Evolutionary conservation across 2,329 filamentous ascomycete species (phyloP).

Genomic region (Cercospora zeae-maydis): DNA sequence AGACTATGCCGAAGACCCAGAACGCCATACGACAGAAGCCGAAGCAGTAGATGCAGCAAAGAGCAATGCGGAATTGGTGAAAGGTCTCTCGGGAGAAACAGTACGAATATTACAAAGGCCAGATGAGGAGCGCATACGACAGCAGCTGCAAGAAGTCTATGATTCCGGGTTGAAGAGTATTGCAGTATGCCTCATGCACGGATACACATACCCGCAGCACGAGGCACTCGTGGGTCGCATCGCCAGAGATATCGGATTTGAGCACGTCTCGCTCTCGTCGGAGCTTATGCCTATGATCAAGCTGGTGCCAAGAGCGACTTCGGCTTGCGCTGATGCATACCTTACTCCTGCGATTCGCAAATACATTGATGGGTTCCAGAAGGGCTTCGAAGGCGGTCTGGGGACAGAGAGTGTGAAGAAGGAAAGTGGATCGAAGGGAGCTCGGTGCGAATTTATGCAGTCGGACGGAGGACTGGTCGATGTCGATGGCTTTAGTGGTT

Average conservation of each 20-base stretch:
- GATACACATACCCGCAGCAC: constrained; percentile 85
- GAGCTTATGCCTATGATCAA: constrained; percentile 89
- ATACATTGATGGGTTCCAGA: constrained; percentile 73
- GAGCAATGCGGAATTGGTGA: constrained; percentile 57
- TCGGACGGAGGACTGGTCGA: constrained; percentile 71
- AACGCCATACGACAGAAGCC: constrained; percentile 56
- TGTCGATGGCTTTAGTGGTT: constrained; percentile 75
- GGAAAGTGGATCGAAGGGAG: constrained; percentile 62
- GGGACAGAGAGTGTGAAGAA: constrained; percentile 71
- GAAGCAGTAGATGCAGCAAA: constrained; percentile 48
- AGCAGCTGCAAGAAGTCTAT: constrained; percentile 64
- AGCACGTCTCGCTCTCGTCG: constrained; percentile 76
- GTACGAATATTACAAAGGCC: constrained; percentile 67
- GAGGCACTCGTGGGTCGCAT: constrained; percentile 73
- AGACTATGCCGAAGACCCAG: constrained; percentile 85
- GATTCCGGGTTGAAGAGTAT: constrained; percentile 72
- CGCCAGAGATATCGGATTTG: constrained; percentile 75
- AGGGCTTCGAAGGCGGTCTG: constrained; percentile 75
- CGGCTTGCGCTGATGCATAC: constrained; percentile 76
- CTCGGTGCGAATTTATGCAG: constrained; percentile 93
- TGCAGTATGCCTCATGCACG: constrained; percentile 87
- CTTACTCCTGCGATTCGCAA: constrained; percentile 74
- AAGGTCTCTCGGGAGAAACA: constrained; percentile 69
- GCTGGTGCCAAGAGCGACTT: constrained; percentile 69
- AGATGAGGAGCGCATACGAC: constrained; percentile 53